Conservation (phyloP, 192 early-diverging fungal species). For the Pilaira anomala region DNA sequence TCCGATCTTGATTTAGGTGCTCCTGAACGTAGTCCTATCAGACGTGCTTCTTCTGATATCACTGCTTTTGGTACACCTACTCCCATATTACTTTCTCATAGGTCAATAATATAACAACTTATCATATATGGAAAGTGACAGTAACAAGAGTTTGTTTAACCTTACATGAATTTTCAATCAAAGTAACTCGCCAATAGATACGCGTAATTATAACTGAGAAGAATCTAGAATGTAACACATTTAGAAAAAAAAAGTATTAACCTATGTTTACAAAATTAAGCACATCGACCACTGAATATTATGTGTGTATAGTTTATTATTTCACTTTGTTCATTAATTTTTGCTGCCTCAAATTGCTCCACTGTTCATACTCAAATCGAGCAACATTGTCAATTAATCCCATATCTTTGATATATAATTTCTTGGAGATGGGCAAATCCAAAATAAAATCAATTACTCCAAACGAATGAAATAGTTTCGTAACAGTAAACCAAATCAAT, state of each 20-base stretch:
- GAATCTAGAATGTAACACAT: background rate
- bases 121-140: too few relatives aligned
- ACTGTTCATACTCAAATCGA: slow-evolving; percentile 52
- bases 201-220: too few relatives aligned
- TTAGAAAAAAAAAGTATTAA: background rate
- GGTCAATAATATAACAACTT: too few relatives aligned
- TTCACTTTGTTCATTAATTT: background rate
- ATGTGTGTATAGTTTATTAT: background rate
- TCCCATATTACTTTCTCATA: too few relatives aligned
- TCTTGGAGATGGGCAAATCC: slow-evolving; percentile 32
- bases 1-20: too few relatives aligned
- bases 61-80: too few relatives aligned
- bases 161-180: too few relatives aligned
- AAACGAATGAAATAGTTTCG: slow-evolving; percentile 33
- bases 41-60: background rate
- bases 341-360: slow-evolving; percentile 23
- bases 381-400: slow-evolving; percentile 41
- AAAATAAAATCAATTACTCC: slow-evolving; percentile 45
- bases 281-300: background rate
- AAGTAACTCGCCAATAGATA: too few relatives aligned
- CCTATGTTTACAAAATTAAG: background rate
- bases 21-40: background rate
- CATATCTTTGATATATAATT: slow-evolving; percentile 49
- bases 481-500: slow-evolving; percentile 49
- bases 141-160: too few relatives aligned